Evolutionary conservation across 352 stramenopile species (phyloP), one percentile per base, ranked within the genome.

Genomic region (Globisporangium nunn): DNA sequence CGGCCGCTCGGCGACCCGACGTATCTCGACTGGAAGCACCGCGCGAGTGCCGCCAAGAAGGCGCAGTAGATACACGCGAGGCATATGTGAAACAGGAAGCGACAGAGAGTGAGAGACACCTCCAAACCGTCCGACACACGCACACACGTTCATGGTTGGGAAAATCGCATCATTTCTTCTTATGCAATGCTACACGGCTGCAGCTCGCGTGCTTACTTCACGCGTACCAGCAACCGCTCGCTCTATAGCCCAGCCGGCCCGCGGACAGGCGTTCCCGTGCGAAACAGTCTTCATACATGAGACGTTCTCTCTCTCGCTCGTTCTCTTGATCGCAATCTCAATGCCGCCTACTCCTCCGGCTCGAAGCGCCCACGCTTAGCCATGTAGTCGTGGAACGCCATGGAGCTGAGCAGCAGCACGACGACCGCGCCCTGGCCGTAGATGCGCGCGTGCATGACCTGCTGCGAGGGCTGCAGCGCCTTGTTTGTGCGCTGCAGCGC

Each of bases 301-400:
- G 7, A 7, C 7, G 39, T 44, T 44, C 39, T 44, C 39, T 44
- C 39, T n/a, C 39, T n/a, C 7, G 39, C 15, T 44, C 39, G 7
- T 11, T 44, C 39, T n/a, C 39, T n/a, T n/a, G 39, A 44, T n/a
- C 39, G 39, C 8, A 11, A 6, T 40, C 37, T 37, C n/a, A 4
- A 39, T 30, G 54, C 50, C 31, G 17, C 48, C 23, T 71, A 59
- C 15, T 62, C 54, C 49, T 74, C 63, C 7, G 74, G 64, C 55
- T 75, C 78, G 47, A 90, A 91, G 59, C 77, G 74, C 44, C 83
- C 83, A 48, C 65, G 81, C 54, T 76, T 79, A 17, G 66, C 58
- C 83, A 93, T 93, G 61, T 81, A 93, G 62, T 93, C 83, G 54
- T 93, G 79, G 71, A 93, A 91, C 8, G 70, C 79, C 81, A 93